Conservation (phyloP, 2,329 filamentous ascomycete genomes). For the Sporothrix pseudoabietina region DNA sequence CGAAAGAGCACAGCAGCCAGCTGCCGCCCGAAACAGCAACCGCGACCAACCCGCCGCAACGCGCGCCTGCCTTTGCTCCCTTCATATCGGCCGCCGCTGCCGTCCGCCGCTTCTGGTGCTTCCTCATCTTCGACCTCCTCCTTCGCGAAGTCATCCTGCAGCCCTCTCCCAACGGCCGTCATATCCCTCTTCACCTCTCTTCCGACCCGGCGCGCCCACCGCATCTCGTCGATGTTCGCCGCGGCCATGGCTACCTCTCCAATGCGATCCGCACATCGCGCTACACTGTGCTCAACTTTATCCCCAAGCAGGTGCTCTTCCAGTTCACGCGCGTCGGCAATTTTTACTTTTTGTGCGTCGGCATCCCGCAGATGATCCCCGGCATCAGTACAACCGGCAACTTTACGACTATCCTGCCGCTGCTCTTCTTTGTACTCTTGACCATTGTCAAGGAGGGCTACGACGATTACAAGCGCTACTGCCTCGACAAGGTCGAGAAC, state of each 20-base stretch:
- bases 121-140: conserved; percentile 48
- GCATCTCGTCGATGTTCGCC: conserved; percentile 52
- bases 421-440: conserved; percentile 74
- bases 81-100: background rate
- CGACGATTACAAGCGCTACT: conserved; percentile 78
- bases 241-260: conserved; percentile 56
- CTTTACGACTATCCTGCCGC: conserved; percentile 72
- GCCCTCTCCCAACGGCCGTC: conserved; percentile 39
- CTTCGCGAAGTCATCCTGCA: conserved; percentile 36
- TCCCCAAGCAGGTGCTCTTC: conserved; percentile 81
- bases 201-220: conserved; percentile 38
- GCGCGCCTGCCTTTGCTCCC: background rate
- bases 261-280: conserved; percentile 78
- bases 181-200: conserved; percentile 42
- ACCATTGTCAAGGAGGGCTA: conserved; percentile 86
- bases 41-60: conserved; percentile 3
- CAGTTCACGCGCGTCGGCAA: conserved; percentile 87
- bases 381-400: conserved; percentile 74
- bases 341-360: conserved; percentile 83
- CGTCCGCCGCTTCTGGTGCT: conserved; percentile 42
- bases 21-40: background rate
- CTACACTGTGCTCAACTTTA: conserved; percentile 81
- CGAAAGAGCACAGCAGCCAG: background rate
- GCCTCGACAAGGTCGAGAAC: conserved; percentile 82
- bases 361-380: conserved; percentile 80